Evolutionary conservation across 2,329 filamentous ascomycete genomes (phyloP).

Genomic region (Cercospora citrullina): DNA sequence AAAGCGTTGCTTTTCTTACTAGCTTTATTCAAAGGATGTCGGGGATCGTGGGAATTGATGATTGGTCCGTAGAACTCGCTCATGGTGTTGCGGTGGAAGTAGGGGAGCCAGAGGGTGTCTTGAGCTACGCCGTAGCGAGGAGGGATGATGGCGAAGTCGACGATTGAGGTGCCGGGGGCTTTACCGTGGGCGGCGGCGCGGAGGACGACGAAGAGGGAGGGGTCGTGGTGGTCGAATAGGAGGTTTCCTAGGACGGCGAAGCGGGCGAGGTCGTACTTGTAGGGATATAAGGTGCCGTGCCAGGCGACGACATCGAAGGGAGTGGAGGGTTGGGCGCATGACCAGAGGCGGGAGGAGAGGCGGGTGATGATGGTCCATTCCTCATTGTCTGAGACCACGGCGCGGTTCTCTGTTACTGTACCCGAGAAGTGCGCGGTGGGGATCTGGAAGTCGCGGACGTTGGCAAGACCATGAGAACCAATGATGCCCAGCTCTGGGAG

Average conservation of each 20-base stretch:
- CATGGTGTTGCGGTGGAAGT: conserved; percentile 68
- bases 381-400: conserved; percentile 7
- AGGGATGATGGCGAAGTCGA: conserved; percentile 70
- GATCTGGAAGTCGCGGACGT: conserved; percentile 62
- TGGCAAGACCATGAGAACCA: conserved; percentile 64
- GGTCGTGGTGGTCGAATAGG: conserved; percentile 63
- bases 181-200: conserved; percentile 56
- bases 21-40: conserved; percentile 35
- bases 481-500: conserved; percentile 66
- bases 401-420: conserved; percentile 6
- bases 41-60: conserved; percentile 56
- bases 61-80: conserved; percentile 63
- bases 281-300: conserved; percentile 64
- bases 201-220: conserved; percentile 64
- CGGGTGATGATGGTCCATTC: conserved; percentile 21
- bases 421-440: conserved; percentile 58
- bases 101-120: conserved; percentile 69
- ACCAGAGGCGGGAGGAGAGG: conserved; percentile 17
- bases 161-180: conserved; percentile 54
- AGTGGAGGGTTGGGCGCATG: conserved; percentile 55
- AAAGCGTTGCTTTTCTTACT: conserved; percentile 11
- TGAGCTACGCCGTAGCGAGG: conserved; percentile 67
- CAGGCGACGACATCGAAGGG: conserved; percentile 70
- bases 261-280: conserved; percentile 58
- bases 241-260: conserved; percentile 58